A percentile compares a stretch with the other conserved stretches of the same genome.
Conservation (phyloP, 2,329 filamentous ascomycete species). For the Chrysoporthe cubensis region DNA sequence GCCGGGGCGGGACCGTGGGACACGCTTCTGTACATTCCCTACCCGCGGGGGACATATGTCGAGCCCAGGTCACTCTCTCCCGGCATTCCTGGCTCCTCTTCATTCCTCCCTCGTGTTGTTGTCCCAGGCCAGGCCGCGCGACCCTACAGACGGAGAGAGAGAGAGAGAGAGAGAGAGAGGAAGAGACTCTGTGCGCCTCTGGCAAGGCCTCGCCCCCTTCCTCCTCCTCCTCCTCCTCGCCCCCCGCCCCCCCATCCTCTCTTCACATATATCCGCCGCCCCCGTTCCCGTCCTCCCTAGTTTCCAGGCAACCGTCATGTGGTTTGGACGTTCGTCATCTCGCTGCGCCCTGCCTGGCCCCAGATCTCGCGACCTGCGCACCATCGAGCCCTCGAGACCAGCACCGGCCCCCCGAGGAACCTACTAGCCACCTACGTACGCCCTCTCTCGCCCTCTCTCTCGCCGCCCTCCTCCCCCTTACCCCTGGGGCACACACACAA, state of each 20-base stretch:
- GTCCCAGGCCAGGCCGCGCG: constrained; percentile 6
- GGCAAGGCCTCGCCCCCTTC: background rate
- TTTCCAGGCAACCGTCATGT: background rate
- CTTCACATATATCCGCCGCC: background rate
- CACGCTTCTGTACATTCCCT: constrained; percentile 16
- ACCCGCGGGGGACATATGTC: background rate
- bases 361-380: background rate
- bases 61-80: background rate
- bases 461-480: too few relatives aligned
- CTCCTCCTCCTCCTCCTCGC: background rate
- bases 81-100: constrained; percentile 23
- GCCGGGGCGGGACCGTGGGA: constrained; percentile 3
- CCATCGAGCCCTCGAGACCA: background rate
- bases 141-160: background rate
- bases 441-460: too few relatives aligned
- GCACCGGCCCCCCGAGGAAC: too few relatives aligned
- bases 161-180: too few relatives aligned
- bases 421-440: too few relatives aligned
- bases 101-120: constrained; percentile 30
- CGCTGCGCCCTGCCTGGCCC: background rate
- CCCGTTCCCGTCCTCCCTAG: background rate
- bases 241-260: constrained; percentile 7
- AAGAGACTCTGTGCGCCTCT: background rate
- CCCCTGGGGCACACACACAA: too few relatives aligned
- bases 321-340: constrained; percentile 8